Conservation (phyloP, 1,139 yeast genomes). For the Nakaseomyces bracarensis region DNA sequence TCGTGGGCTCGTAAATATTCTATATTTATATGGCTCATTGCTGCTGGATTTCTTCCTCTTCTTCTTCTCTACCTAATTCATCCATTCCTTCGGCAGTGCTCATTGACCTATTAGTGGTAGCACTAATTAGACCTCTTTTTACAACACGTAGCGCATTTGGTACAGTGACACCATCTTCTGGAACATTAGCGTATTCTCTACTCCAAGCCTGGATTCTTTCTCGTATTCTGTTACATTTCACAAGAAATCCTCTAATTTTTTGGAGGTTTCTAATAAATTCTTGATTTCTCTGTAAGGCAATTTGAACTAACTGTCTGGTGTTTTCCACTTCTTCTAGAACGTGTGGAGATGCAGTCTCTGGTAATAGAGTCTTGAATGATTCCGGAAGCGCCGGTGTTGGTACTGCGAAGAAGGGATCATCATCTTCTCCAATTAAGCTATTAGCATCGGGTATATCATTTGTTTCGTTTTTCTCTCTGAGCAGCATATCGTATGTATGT, state of each 20-base stretch:
- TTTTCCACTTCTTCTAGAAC: conserved; percentile 52
- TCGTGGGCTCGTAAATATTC: no score
- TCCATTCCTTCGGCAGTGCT: conserved; percentile 16
- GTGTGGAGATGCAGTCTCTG: conserved; percentile 40
- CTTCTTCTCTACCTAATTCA: conserved; percentile 14
- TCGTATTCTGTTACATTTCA: conserved; percentile 69
- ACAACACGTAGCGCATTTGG: conserved; percentile 31
- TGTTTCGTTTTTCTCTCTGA: not conserved
- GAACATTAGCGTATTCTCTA: conserved; percentile 71
- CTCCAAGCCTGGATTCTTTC: conserved; percentile 72
- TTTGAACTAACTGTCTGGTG: conserved; percentile 56
- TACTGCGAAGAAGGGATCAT: conserved; percentile 58
- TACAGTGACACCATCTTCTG: conserved; percentile 36
- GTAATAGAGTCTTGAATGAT: conserved; percentile 10
- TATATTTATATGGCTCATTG: no score
- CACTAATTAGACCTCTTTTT: conserved; percentile 32
- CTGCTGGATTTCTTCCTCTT: conserved; percentile 13
- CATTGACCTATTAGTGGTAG: conserved; percentile 29
- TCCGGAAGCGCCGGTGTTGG: conserved; percentile 34
- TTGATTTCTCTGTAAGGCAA: conserved; percentile 77
- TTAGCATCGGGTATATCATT: conserved; percentile 12
- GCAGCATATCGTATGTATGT: conserved; percentile 2
- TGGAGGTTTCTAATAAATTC: conserved; percentile 77
- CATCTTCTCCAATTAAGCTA: conserved; percentile 27
- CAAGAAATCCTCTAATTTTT: conserved; percentile 62